phyloP scores from a whole-genome alignment of 352 stramenopile species.

The Peronospora belbahrii region DNA sequence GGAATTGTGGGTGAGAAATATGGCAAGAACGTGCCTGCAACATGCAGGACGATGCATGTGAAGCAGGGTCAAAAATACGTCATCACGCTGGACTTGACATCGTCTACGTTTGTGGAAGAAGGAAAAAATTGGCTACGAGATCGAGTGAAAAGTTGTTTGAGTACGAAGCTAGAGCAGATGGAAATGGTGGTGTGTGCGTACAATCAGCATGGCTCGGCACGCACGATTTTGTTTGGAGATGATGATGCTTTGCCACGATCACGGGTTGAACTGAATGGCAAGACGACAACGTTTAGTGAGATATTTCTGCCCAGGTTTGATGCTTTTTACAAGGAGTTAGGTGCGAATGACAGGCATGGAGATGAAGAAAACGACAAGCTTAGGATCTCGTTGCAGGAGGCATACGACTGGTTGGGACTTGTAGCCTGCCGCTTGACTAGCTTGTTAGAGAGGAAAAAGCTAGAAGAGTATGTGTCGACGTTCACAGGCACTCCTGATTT shows the following conservation, averaged over 20 bases:
- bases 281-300: constrained; percentile 31
- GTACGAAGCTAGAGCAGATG: constrained; percentile 40
- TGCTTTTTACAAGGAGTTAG: constrained; percentile 28
- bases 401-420: constrained; percentile 73
- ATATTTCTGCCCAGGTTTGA: constrained; percentile 53
- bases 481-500: constrained; percentile 41
- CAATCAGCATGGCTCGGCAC: constrained; percentile 47
- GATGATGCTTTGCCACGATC: constrained; percentile 51
- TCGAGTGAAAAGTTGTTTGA: constrained; percentile 40
- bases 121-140: constrained; percentile 19
- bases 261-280: constrained; percentile 55
- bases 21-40: constrained; percentile 25
- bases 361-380: constrained; percentile 20
- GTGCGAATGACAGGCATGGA: neutral
- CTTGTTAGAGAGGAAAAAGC: constrained; percentile 41
- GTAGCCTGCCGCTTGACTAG: constrained; percentile 52
- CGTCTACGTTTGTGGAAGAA: constrained; percentile 25
- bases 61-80: constrained; percentile 47
- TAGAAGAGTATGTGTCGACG: constrained; percentile 74
- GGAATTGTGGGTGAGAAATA: constrained; percentile 64
- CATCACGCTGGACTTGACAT: constrained; percentile 52
- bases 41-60: constrained; percentile 13
- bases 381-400: constrained; percentile 33
- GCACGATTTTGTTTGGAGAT: constrained; percentile 67
- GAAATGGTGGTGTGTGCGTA: constrained; percentile 73